Percentiles rank a stretch among this genome's conserved stretches.
Evolutionary conservation across 1,284 basidiomycete species (phyloP).

Genomic region (Mycosarcoma mackinlayi): DNA sequence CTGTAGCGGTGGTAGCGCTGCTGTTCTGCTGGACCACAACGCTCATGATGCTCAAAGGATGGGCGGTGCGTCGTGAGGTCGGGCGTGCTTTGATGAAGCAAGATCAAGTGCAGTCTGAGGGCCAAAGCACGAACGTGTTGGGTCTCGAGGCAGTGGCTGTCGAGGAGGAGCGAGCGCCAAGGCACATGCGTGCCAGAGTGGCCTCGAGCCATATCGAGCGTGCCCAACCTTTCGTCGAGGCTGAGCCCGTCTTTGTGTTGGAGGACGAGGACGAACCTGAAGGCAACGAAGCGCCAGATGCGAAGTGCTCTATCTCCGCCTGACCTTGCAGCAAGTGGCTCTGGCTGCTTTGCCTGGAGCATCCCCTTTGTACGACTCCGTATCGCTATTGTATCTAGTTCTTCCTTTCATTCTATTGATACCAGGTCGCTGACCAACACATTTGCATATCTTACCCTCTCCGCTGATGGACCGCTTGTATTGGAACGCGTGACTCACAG

Average conservation of each 20-base stretch:
- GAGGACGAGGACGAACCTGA: slow-evolving; percentile 42
- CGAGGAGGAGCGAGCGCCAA: slow-evolving; percentile 11
- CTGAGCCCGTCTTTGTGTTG: slow-evolving; percentile 42
- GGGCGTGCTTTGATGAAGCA: slow-evolving; percentile 7
- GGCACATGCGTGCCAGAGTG: slow-evolving; percentile 33
- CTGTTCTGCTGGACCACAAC: slow-evolving; percentile 59
- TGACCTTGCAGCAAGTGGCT: background rate
- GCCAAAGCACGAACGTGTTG: slow-evolving; percentile 4
- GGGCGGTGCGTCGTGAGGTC: slow-evolving; percentile 53
- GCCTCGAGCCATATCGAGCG: background rate
- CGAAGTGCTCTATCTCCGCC: background rate
- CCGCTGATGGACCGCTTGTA: background rate
- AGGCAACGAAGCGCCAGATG: no score
- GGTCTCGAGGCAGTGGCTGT: slow-evolving; percentile 10
- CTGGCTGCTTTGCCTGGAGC: no score
- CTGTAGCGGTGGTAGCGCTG: slow-evolving; percentile 58
- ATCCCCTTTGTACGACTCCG: background rate
- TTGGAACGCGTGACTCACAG: no score
- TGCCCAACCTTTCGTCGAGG: background rate
- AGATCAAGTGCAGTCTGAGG: background rate
- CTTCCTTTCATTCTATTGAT: slow-evolving; percentile 1
- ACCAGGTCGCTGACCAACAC: slow-evolving; percentile 13
- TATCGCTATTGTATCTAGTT: no score
- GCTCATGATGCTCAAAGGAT: slow-evolving; percentile 62
- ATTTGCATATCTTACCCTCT: background rate